These are phyloP conservation scores for bread wheat (Triticum aestivum) DNA, from an alignment of 176 grass and related monocot species.

Conservation along the genomic window IWGSC_CS_RefSeq_v2.1 NC_057797.1:73574774-73575273, in stretches of 20 bases:
- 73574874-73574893: not conserved
- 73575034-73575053: not conserved
- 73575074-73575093: not conserved
- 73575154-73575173: not conserved
- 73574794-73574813: no score
- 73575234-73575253: not conserved
- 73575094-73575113: not conserved
- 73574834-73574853: no score
- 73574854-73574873: no score
- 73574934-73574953: no score
- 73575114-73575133: not conserved
- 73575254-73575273: not conserved
- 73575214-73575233: not conserved
- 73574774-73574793: no score
- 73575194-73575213: not conserved
- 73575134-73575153: not conserved
- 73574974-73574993: not conserved
- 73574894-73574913: not conserved
- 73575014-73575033: not conserved
- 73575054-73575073: not conserved
- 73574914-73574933: not conserved
- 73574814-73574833: no score
- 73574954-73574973: not conserved
- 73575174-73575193: not conserved
- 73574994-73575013: not conserved